These are phyloP conservation scores for Phytophthora cryptogea DNA, from an alignment of 352 stramenopile genomes.

Conservation along the genomic window DNA sequence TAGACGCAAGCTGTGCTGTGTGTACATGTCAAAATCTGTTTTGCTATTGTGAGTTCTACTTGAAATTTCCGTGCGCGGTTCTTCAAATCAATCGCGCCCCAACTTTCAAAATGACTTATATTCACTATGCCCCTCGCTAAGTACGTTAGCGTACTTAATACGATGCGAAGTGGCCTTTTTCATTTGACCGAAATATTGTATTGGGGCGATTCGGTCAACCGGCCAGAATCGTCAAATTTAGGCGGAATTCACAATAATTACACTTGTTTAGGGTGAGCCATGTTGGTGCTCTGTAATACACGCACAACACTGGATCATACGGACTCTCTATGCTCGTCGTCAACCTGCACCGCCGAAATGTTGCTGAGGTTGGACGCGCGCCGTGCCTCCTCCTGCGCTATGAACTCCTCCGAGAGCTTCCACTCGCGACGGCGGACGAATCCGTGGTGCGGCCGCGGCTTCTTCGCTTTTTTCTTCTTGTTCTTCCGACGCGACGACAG, in stretches of 20 bases:
- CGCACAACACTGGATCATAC: conserved; percentile 12
- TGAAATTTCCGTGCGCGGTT: no score
- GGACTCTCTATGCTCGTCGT: conserved; percentile 39
- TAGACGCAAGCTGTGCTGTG: no score
- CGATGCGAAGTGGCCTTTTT: no score
- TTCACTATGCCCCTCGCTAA: no score
- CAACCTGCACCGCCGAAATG: conserved; percentile 41
- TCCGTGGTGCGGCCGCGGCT: conserved; percentile 57
- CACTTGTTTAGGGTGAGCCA: conserved; percentile 2
- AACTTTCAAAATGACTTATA: no score
- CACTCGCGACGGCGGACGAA: conserved; percentile 78
- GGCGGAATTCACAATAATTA: no score
- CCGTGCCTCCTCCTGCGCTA: conserved; percentile 40
- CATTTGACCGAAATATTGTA: no score
- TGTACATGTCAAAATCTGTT: conserved; percentile 19
- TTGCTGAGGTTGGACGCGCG: conserved; percentile 38
- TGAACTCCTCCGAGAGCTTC: conserved; percentile 68
- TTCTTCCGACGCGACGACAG: conserved; percentile 35
- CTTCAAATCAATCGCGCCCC: no score
- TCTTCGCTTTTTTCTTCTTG: conserved; percentile 53
- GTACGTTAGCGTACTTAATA: no score
- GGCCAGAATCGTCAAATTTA: no score
- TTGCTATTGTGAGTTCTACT: no score
- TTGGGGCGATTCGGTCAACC: no score
- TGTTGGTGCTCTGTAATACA: conserved; percentile 10